phyloP scores from a whole-genome alignment of 1,139 yeast genomes.

The Kodamaea derodonti region DNA sequence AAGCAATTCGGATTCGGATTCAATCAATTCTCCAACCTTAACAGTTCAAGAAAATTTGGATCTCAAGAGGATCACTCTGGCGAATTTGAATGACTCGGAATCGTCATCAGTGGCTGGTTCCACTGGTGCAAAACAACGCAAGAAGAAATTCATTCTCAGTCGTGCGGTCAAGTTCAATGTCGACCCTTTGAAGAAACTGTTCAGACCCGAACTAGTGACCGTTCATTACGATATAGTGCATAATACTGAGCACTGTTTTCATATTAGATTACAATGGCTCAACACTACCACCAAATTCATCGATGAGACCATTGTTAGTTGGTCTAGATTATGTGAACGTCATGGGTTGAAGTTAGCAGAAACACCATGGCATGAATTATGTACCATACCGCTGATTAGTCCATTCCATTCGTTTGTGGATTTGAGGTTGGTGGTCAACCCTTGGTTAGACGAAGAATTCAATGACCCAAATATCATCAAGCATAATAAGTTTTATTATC shows the following conservation, averaged over 20 bases:
- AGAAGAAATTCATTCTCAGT: conserved; percentile 45
- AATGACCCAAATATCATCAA: conserved; percentile 41
- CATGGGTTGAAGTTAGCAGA: conserved; percentile 88
- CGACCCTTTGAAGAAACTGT: conserved; percentile 69
- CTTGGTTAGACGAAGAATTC: conserved; percentile 62
- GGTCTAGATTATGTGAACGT: conserved; percentile 81
- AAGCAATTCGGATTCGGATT: conserved; percentile 28
- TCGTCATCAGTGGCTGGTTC: conserved; percentile 33
- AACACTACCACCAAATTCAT: conserved; percentile 84
- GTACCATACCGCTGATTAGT: conserved; percentile 67
- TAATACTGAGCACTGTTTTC: conserved; percentile 94
- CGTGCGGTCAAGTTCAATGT: conserved; percentile 67
- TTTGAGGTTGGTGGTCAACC: conserved; percentile 59
- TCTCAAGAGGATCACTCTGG: conserved; percentile 23
- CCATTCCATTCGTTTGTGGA: conserved; percentile 89
- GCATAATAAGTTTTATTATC: conserved; percentile 57
- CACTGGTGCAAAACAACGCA: conserved; percentile 18
- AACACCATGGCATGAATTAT: conserved; percentile 85
- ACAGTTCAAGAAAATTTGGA: conserved; percentile 19
- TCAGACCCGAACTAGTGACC: conserved; percentile 71
- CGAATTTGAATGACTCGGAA: conserved; percentile 27
- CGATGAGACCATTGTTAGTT: conserved; percentile 78
- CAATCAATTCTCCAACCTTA: conserved; percentile 24
- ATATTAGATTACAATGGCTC: conserved; percentile 87
- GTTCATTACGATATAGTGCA: conserved; percentile 91